phyloP scores from a whole-genome alignment of 164 flowering plant species.

The Aristolochia fimbriata region DNA sequence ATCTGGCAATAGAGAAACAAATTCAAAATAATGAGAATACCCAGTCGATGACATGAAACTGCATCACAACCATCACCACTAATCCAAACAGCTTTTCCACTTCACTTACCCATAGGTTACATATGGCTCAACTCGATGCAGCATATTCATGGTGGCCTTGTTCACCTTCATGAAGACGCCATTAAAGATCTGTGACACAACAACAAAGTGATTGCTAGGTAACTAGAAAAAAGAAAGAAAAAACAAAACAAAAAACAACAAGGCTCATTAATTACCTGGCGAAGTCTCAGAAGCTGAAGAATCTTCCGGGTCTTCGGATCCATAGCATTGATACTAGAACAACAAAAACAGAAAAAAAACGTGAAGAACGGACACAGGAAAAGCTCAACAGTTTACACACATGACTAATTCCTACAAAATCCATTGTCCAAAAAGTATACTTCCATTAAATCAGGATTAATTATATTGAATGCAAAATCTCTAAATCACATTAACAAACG shows the following conservation, averaged over 20 bases:
- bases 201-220: background rate
- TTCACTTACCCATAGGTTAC: slow-evolving; percentile 52
- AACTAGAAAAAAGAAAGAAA: too few species aligned
- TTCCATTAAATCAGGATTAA: too few species aligned
- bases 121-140: slow-evolving; percentile 62
- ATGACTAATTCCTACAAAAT: too few species aligned
- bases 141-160: slow-evolving; percentile 65
- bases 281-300: slow-evolving; percentile 49
- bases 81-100: background rate
- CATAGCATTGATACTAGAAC: slow-evolving; percentile 55
- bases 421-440: too few species aligned
- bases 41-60: background rate
- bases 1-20: slow-evolving; percentile 16
- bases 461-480: too few species aligned
- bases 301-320: slow-evolving; percentile 54
- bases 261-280: slow-evolving; percentile 30
- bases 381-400: too few species aligned
- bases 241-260: background rate
- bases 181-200: slow-evolving; percentile 42
- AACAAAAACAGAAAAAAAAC: background rate
- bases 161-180: slow-evolving; percentile 64
- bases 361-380: background rate
- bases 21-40: background rate
- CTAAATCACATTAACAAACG: background rate
- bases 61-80: background rate